Evolutionary conservation across 2,329 filamentous ascomycete genomes (phyloP).

Genomic region (Xylaria multiplex): DNA sequence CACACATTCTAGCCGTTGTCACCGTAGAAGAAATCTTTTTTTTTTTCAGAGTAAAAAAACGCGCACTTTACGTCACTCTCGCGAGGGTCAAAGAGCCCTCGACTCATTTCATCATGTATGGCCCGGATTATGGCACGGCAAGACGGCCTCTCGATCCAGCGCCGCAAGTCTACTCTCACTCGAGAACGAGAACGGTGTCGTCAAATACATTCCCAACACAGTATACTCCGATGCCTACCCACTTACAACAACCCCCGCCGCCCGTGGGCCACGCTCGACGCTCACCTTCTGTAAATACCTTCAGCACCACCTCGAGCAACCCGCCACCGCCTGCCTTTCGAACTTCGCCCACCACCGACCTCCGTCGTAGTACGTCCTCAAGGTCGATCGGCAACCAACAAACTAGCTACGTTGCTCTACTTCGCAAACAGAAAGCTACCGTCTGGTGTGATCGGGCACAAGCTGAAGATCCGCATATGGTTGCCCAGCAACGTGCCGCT

Average conservation of each 20-base stretch:
- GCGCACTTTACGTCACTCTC: conserved; percentile 28
- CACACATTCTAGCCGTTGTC: not conserved
- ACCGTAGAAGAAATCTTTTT: not conserved
- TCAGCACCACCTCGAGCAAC: conserved; percentile 76
- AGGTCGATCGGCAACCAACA: conserved; percentile 72
- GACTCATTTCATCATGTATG: conserved; percentile 44
- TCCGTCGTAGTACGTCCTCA: conserved; percentile 82
- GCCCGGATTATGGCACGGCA: conserved; percentile 46
- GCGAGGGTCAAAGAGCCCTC: conserved; percentile 25
- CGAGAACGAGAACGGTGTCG: conserved; percentile 65
- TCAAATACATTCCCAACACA: conserved; percentile 60
- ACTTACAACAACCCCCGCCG: conserved; percentile 51
- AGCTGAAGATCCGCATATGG: conserved; percentile 85
- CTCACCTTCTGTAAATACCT: conserved; percentile 73
- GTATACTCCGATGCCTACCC: conserved; percentile 46
- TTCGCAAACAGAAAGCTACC: conserved; percentile 96
- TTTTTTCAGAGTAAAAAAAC: not conserved
- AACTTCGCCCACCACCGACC: conserved; percentile 65
- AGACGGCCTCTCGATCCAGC: conserved; percentile 47
- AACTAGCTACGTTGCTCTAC: conserved; percentile 91
- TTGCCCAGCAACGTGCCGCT: conserved; percentile 85
- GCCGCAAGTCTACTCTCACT: conserved; percentile 60
- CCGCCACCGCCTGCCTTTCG: conserved; percentile 68
- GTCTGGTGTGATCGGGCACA: conserved; percentile 98
- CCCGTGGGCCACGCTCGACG: conserved; percentile 58